phyloP scores from a whole-genome alignment of 2,329 filamentous ascomycete species.

The Metarhizium guizhouense region DNA sequence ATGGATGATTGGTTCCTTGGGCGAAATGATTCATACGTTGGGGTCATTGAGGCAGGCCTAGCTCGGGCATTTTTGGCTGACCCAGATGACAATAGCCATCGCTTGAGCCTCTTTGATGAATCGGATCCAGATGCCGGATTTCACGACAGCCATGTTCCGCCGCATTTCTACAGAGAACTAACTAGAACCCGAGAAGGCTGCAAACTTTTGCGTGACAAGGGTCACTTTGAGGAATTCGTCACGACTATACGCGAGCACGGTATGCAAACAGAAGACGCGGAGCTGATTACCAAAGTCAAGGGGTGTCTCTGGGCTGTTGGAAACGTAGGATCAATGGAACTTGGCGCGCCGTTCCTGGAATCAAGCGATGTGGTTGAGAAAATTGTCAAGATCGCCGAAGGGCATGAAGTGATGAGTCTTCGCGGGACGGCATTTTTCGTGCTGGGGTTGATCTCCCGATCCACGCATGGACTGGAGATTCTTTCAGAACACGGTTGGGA shows the following conservation, averaged over 20 bases:
- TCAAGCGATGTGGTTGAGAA: constrained; percentile 78
- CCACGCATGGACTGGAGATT: constrained; percentile 85
- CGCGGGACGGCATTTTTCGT: constrained; percentile 96
- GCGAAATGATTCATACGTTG: constrained; percentile 92
- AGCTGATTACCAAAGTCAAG: constrained; percentile 87
- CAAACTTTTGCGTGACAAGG: constrained; percentile 79
- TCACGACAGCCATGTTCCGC: constrained; percentile 68
- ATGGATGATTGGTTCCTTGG: constrained; percentile 99
- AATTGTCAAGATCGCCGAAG: constrained; percentile 82
- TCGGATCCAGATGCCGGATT: constrained; percentile 46
- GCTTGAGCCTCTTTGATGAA: constrained; percentile 50
- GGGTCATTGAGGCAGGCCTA: constrained; percentile 89
- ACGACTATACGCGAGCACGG: constrained; percentile 81
- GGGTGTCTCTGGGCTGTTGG: constrained; percentile 96
- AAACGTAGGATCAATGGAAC: constrained; percentile 96
- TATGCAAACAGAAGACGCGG: constrained; percentile 74
- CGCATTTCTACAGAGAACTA: constrained; percentile 94
- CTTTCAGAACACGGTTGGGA: constrained; percentile 88
- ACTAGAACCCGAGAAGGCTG: constrained; percentile 91
- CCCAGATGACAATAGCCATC: constrained; percentile 47
- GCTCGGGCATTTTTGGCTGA: constrained; percentile 73
- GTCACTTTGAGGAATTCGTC: constrained; percentile 91
- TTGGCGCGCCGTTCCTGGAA: constrained; percentile 89
- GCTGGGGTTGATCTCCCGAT: constrained; percentile 83
- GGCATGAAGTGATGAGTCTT: constrained; percentile 82